Evolutionary conservation across 208 protist species (phyloP), one percentile per base, ranked within the genome.

Genomic region (Trypanosoma platydactyli): DNA sequence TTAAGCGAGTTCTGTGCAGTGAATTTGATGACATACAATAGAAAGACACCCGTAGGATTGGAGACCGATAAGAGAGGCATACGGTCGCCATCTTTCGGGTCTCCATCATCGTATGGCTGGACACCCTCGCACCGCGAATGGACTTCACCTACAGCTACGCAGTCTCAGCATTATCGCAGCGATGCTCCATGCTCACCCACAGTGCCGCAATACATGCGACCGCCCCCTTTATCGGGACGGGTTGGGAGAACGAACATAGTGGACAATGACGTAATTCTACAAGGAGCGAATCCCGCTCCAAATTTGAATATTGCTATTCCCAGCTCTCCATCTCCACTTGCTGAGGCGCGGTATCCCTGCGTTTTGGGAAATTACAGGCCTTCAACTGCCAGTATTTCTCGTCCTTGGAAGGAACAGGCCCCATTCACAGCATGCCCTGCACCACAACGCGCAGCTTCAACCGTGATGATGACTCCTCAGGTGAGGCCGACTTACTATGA

Each of bases 241-340:
- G n/a, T 30, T 27, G 55, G 50, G 9, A 42, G 51, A 7, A 24
- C 56, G 4, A 76, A 51, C 52, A 61, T 59, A 5, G 70, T 64
- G 27, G 79, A 81, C n/a, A 49, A 76, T 38, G 79, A 85, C 58
- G 63, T 51, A 0, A 63, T 68, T 30, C 25, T 40, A 22, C 68
- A 77, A 45, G 61, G 57, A 12, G 54, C n/a, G 1, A 58, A 41
- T 25, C 60, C 55, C 16, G 56, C 57, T 22, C 29, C 35, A 18
- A 72, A 82, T 46, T 59, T 73, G 18, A 78, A 84, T 54, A 57
- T 44, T 48, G 64, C 74, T 45, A 76, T 84, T 22, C 63, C 74
- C 0, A 67, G 56, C 15, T 80, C 79, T 5, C 50, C 78, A 22
- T 84, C 79, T 13, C 79, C 79, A 35, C 55, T 80, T 25, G 69